Conservation (phyloP, 1,139 yeast genomes). For the Schwanniomyces etchellsii region DNA sequence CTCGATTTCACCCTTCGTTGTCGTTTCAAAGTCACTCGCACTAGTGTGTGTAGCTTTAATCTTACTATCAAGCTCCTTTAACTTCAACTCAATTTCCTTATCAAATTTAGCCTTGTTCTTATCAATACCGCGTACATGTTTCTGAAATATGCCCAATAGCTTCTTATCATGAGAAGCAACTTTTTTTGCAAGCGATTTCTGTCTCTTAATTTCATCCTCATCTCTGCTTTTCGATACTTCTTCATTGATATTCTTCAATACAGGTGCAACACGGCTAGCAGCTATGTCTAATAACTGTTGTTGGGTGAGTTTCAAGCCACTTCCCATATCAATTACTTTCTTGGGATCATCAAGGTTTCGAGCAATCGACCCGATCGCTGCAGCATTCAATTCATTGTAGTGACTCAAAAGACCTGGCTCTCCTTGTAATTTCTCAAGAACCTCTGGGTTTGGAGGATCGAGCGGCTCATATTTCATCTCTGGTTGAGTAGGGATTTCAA, state of each 20-base stretch:
- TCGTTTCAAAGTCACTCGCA: constrained; percentile 33
- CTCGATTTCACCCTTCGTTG: constrained; percentile 38
- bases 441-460: constrained; percentile 31
- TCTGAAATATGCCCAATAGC: constrained; percentile 36
- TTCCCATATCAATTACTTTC: constrained; percentile 47
- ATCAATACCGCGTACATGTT: constrained; percentile 34
- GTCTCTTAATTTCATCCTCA: constrained; percentile 42
- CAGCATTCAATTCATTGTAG: constrained; percentile 44
- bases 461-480: constrained; percentile 29
- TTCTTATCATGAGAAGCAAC: constrained; percentile 40
- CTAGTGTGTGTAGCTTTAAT: constrained; percentile 25
- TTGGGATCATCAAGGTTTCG: constrained; percentile 45
- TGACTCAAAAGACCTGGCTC: constrained; percentile 45
- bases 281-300: constrained; percentile 54
- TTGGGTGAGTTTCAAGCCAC: constrained; percentile 51
- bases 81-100: constrained; percentile 32
- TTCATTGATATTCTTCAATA: constrained; percentile 44
- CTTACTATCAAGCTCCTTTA: constrained; percentile 25
- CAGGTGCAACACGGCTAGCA: constrained; percentile 52
- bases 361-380: constrained; percentile 44
- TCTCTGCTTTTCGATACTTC: constrained; percentile 44
- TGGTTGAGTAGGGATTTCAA: constrained; percentile 29
- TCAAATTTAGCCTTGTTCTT: constrained; percentile 36
- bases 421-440: constrained; percentile 37
- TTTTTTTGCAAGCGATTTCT: constrained; percentile 33